phyloP scores from a whole-genome alignment of 305 asterid genomes.

The Fraxinus ornus region DNA sequence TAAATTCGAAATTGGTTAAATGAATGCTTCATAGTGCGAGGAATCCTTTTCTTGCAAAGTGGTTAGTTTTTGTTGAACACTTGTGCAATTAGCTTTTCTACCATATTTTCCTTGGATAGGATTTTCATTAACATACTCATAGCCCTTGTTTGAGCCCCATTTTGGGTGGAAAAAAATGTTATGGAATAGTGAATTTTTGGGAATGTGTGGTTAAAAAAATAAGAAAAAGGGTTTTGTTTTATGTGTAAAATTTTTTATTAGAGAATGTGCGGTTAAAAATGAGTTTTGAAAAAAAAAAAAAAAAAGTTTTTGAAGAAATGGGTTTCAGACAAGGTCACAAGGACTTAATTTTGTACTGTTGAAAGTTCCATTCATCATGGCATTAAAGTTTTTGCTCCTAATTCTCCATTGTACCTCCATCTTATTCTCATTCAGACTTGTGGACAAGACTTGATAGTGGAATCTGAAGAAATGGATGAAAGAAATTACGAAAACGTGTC shows the following conservation, averaged over 20 bases:
- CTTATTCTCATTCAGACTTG: neutral
- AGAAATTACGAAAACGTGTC: neutral
- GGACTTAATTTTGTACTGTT: neutral
- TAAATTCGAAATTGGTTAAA: neutral
- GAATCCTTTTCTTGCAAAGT: neutral
- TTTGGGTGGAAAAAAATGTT: no score
- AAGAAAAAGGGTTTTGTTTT: no score
- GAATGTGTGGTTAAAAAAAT: no score
- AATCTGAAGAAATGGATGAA: neutral
- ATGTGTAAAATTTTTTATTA: no score
- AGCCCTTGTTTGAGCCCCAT: no score
- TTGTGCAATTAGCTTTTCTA: neutral
- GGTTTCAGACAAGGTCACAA: no score
- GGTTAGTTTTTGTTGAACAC: neutral
- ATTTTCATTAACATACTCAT: neutral
- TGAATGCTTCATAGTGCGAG: neutral
- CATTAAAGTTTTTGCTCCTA: neutral
- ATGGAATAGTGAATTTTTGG: no score
- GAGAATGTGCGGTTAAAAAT: no score
- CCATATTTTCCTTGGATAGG: neutral
- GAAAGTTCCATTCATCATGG: neutral
- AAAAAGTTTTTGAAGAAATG: no score
- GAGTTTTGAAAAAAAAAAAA: no score
- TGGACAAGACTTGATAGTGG: neutral
- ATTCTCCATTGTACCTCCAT: neutral